Conservation (phyloP, 177 flowering plant genomes). For the Vitis hybrid region DNA sequence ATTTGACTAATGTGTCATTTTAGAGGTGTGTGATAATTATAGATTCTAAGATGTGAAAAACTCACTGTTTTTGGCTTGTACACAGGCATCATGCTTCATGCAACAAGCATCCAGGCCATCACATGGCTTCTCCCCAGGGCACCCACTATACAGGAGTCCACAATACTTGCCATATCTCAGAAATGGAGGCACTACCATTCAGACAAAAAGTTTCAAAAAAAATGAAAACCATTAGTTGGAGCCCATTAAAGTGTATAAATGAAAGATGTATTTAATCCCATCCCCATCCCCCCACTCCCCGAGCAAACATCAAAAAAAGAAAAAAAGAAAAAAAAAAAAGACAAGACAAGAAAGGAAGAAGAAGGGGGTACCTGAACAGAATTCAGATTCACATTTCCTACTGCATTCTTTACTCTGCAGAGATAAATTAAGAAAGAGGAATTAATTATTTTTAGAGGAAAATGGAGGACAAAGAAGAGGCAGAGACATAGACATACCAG, state of each 20-base stretch:
- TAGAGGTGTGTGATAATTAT: too few relatives aligned
- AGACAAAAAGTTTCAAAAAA: slow-evolving; percentile 1
- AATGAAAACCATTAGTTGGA: background rate
- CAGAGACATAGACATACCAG: slow-evolving; percentile 24
- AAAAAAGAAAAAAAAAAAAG: background rate
- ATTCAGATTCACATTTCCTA: slow-evolving; percentile 87
- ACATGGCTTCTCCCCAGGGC: slow-evolving; percentile 93
- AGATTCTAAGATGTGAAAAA: too few relatives aligned
- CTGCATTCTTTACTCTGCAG: slow-evolving; percentile 75
- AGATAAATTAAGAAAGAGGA: background rate
- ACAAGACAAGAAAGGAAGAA: background rate
- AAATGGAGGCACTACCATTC: slow-evolving; percentile 73
- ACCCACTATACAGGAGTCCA: slow-evolving; percentile 89
- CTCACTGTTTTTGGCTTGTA: slow-evolving; percentile 67
- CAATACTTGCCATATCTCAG: slow-evolving; percentile 97
- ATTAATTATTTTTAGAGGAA: background rate
- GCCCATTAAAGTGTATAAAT: background rate
- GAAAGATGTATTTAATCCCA: too few relatives aligned
- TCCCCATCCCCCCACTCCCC: too few relatives aligned
- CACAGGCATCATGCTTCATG: slow-evolving; percentile 84
- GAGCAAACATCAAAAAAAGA: too few relatives aligned
- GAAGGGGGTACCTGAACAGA: slow-evolving; percentile 59
- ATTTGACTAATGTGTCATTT: too few relatives aligned
- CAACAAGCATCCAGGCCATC: slow-evolving; percentile 95
- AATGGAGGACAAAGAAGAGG: background rate